Percentiles rank a stretch among this genome's conserved stretches.
These are phyloP conservation scores for Huntiella savannae DNA, from an alignment of 2,329 filamentous ascomycete species.

Conservation along the genomic window DNA sequence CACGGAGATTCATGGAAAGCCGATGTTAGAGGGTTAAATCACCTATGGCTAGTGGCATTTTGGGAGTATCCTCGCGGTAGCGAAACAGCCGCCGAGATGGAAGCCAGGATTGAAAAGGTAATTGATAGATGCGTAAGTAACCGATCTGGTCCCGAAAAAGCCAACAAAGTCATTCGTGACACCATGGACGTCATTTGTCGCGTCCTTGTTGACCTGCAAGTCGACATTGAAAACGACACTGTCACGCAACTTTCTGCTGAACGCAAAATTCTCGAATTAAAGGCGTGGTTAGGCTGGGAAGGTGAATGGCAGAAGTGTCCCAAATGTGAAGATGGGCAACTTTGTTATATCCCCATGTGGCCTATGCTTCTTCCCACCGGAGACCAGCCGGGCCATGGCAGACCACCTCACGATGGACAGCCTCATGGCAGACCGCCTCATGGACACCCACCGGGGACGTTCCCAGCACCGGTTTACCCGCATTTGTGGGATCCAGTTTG, in stretches of 20 bases:
- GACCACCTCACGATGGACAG: slow-evolving; percentile 1
- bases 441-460: slow-evolving; percentile 3
- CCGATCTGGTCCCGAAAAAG: slow-evolving; percentile 19
- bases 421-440: neutral
- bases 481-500: slow-evolving; percentile 16
- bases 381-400: slow-evolving; percentile 10
- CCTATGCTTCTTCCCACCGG: slow-evolving; percentile 17
- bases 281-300: slow-evolving; percentile 32
- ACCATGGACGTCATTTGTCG: slow-evolving; percentile 19
- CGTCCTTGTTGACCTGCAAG: neutral
- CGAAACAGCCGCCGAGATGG: slow-evolving; percentile 11
- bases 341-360: slow-evolving; percentile 33
- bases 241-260: neutral
- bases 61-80: slow-evolving; percentile 23
- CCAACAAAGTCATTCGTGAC: slow-evolving; percentile 24
- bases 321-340: slow-evolving; percentile 24
- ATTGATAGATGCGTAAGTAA: slow-evolving; percentile 15
- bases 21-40: slow-evolving; percentile 21
- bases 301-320: slow-evolving; percentile 25
- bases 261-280: slow-evolving; percentile 21
- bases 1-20: slow-evolving; percentile 9
- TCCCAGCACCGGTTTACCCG: neutral
- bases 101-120: slow-evolving; percentile 21
- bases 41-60: slow-evolving; percentile 25
- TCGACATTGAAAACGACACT: neutral